Percentiles rank a stretch among this genome's conserved stretches.
phyloP scores from a whole-genome alignment of 2,329 filamentous ascomycete genomes.

The Neonectria coccinea region DNA sequence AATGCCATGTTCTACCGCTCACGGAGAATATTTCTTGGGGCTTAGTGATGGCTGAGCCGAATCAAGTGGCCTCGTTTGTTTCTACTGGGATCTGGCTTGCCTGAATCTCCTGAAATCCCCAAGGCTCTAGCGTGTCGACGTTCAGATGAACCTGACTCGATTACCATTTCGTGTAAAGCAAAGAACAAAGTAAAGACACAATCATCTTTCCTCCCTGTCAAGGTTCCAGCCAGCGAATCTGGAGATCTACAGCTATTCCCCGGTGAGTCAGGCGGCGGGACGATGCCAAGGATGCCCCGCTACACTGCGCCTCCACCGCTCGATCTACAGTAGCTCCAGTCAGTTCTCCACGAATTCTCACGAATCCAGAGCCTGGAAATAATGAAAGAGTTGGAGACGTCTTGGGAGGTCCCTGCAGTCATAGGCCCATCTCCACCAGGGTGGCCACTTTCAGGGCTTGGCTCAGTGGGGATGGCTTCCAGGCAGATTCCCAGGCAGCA shows the following conservation, averaged over 20 bases:
- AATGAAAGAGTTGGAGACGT: not conserved
- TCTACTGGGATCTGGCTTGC: not conserved
- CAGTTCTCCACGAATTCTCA: not conserved
- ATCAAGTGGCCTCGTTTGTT: not conserved
- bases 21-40: not conserved
- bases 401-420: not conserved
- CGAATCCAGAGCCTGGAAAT: not conserved
- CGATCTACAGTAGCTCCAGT: not conserved
- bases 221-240: not conserved
- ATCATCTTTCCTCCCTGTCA: not conserved
- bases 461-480: constrained; percentile 4
- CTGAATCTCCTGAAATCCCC: not conserved
- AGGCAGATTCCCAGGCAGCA: constrained; percentile 22
- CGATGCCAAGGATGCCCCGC: constrained; percentile 8
- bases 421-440: not conserved
- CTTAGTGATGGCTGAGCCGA: not conserved
- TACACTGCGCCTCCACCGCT: constrained; percentile 1
- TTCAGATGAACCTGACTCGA: not conserved
- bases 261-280: constrained; percentile 41
- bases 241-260: constrained; percentile 32
- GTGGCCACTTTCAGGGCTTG: not conserved
- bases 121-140: not conserved
- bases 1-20: not conserved
- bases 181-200: too few relatives aligned
- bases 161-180: not conserved